Percentiles rank a stretch among this genome's conserved stretches.
Conservation (phyloP, 495 filamentous ascomycete species). For the Beverwykella pulmonaria region DNA sequence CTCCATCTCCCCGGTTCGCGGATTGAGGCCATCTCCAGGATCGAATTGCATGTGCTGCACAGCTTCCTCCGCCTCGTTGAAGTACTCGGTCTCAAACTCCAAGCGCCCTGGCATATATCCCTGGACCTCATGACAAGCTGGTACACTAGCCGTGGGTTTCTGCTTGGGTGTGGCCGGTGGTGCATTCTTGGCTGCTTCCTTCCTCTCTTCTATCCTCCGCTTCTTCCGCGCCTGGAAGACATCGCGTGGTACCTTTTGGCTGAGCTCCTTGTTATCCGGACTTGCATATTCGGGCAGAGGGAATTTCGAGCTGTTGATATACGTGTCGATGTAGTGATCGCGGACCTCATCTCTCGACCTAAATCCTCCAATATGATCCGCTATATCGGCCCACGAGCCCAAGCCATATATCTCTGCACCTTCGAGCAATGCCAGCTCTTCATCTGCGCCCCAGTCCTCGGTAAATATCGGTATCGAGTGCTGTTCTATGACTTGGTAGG, state of each 20-base stretch:
- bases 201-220: conserved; percentile 86
- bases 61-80: conserved; percentile 96
- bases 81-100: conserved; percentile 96
- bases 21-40: conserved; percentile 87
- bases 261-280: conserved; percentile 74
- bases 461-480: conserved; percentile 97
- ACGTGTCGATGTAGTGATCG: conserved; percentile 88
- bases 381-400: conserved; percentile 96
- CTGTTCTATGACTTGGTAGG: conserved; percentile 93
- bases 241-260: conserved; percentile 79
- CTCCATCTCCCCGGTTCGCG: conserved; percentile 77
- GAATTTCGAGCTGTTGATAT: conserved; percentile 78
- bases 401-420: conserved; percentile 97
- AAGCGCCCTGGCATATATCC: conserved; percentile 98
- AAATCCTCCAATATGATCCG: conserved; percentile 95
- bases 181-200: conserved; percentile 82
- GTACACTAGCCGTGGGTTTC: conserved; percentile 91
- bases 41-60: conserved; percentile 99
- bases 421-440: conserved; percentile 89
- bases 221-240: conserved; percentile 95
- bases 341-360: conserved; percentile 92
- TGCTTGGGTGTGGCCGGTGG: conserved; percentile 85
- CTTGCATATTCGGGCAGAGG: conserved; percentile 83
- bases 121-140: conserved; percentile 94
- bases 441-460: conserved; percentile 94